A percentile compares a stretch with the other conserved stretches of the same genome.
Conservation (phyloP, 164 flowering plant species). For the Malania oleifera region DNA sequence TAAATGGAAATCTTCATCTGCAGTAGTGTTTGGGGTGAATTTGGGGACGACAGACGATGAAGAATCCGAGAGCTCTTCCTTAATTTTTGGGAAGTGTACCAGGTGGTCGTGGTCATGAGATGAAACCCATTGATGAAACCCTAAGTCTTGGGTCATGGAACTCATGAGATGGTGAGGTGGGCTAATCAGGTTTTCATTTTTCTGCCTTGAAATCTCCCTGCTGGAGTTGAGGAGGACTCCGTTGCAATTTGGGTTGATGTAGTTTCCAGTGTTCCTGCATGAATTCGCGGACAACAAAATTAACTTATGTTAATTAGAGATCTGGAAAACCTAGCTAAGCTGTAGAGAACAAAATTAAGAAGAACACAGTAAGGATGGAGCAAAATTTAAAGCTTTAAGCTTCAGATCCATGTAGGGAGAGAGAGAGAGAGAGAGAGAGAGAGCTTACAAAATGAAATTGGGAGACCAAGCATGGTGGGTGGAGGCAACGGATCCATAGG, state of each 20-base stretch:
- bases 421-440: constrained; percentile 8
- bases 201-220: constrained; percentile 25
- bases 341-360: not conserved
- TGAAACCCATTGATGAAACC: constrained; percentile 26
- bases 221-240: constrained; percentile 17
- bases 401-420: constrained; percentile 20
- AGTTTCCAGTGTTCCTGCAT: constrained; percentile 9
- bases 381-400: not conserved
- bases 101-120: constrained; percentile 26
- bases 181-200: constrained; percentile 11
- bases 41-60: constrained; percentile 23
- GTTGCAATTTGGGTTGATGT: constrained; percentile 1
- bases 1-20: constrained; percentile 15
- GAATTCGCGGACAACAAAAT: not conserved
- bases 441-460: too few species aligned
- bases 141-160: constrained; percentile 41
- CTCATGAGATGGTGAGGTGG: constrained; percentile 21
- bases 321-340: not conserved
- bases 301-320: too few species aligned
- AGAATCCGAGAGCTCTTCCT: constrained; percentile 34
- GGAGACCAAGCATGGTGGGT: not conserved
- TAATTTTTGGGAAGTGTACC: constrained; percentile 32
- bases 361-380: not conserved
- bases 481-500: not conserved
- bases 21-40: constrained; percentile 13